Evolutionary conservation across 2,329 filamentous ascomycete genomes (phyloP), one percentile per base, ranked within the genome.

Genomic region (Exophiala alcalophila): DNA sequence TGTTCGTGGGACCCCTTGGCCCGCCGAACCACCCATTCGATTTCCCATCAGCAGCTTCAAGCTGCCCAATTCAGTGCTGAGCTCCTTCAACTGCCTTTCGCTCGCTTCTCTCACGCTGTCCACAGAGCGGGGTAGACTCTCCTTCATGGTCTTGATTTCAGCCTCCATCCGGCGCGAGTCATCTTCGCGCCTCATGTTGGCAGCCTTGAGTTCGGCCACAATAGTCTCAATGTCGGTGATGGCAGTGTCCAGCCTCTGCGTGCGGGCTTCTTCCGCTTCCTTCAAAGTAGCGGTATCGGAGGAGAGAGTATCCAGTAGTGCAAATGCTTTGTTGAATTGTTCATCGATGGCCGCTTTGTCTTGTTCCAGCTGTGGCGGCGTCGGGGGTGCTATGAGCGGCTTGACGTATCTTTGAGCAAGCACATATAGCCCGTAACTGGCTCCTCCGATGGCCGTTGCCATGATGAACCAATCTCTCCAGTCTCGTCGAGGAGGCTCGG

Each of bases 381-480:
- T 98, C 2, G 92, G 92, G 3, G 92, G 94, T 9, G 90, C 84
- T 48, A 98, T 88, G 19, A 98, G 72, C 28, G 92, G 92, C 52
- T 85, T 80, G 44, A 98, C 81, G 59, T 98, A 98, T 59, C 92
- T 86, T 80, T 94, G 94, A 48, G 89, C 86, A 11, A 96, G 77
- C 53, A 83, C 79, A 62, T 92, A 98, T 15, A 95, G 67, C 0
- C 90, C 91, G 60, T 96, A 97, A 26, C 88, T 78, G 14, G 96
- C 83, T 34, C 90, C 88, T 44, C 89, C 84, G 50, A 94, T 84
- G 9, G 97, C 86, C 0, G 92, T 98, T 5, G 92, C 92, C 88
- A 97, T 95, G 66, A 98, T 97, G 68, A 98, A 98, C 86, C 89
- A 97, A 63, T 98, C 92, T 49, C 94, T 79, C 92, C 92, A 98